Evolutionary conservation across 495 filamentous ascomycete genomes (phyloP), one percentile per base, ranked within the genome.

Genomic region (Melanomma pulvis-pyrius): DNA sequence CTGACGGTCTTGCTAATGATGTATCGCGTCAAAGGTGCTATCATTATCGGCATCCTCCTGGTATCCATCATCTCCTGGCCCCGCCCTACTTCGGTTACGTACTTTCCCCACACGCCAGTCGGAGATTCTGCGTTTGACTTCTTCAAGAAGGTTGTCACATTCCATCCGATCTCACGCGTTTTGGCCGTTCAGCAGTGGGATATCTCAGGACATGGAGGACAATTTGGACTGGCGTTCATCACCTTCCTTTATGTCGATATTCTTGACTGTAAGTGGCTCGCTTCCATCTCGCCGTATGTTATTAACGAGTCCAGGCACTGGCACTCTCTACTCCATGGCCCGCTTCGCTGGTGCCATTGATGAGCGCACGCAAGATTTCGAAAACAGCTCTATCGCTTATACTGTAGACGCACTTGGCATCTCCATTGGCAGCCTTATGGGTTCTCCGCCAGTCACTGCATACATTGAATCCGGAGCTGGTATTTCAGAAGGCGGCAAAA

Each of bases 191-290:
- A 89, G 71, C 79, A 88, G 24, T 93, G 89, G 88, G 74, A 87
- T 70, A 78, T 93, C 39, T 76, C 80, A 22, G 79, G 80, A 12
- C 84, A 85, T 54, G 88, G 88, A 4, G 78, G 80, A 0, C 83
- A 93, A 73, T 93, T 93, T 72, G 88, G 85, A 24, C 74, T 93
- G 30, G 90, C 90, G 0, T 83, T 93, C 50, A 87, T 93, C 71
- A 92, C 90, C 17, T 93, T 93, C 78, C 81, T 92, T 55, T 93
- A 93, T 70, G 90, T 93, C 63, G 90, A 93, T 75, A 92, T 93
- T 61, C 79, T 92, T 13, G 89, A 92, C 72, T 84, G 82, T 52
- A 50, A 13, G 57, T 60, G 25, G 1, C 24, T 15, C 13, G 6
- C 11, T 2, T 50, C 21, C 5, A 5, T 48, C 17, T 25, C 32